Evolutionary conservation across 106 monocot species (phyloP).

Genomic region (Ottelia alismoides): DNA sequence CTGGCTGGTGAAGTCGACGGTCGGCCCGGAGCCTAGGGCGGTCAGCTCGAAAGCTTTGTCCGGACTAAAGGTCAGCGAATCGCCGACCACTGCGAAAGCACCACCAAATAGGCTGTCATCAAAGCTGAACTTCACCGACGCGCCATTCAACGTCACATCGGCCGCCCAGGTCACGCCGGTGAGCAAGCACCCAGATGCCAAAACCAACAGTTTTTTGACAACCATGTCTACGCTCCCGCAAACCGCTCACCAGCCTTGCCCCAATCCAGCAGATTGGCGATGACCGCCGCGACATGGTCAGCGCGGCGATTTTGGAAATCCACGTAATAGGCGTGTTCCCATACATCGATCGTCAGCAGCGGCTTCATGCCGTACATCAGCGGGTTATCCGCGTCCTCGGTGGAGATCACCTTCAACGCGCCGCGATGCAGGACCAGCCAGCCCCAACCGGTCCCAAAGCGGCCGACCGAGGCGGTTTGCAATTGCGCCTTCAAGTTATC

Average conservation of each 20-base stretch:
- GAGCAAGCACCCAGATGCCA: too few species aligned
- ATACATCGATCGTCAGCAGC: not conserved
- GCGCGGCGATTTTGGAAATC: not conserved
- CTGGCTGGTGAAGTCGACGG: too few species aligned
- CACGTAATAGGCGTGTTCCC: not conserved
- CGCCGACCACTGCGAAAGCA: too few species aligned
- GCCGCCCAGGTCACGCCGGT: too few species aligned
- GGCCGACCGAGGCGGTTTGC: not conserved
- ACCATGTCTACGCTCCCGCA: too few species aligned
- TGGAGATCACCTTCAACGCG: not conserved
- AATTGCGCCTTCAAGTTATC: not conserved
- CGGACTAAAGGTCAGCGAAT: too few species aligned
- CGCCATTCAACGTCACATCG: too few species aligned
- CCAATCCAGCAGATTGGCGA: not conserved
- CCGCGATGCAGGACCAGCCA: not conserved
- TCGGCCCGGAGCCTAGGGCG: too few species aligned
- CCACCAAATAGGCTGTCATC: too few species aligned
- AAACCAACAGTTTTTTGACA: too few species aligned
- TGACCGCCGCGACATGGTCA: not conserved
- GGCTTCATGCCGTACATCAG: not conserved
- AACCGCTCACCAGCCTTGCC: not conserved
- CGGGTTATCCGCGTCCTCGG: not conserved
- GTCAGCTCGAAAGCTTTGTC: too few species aligned
- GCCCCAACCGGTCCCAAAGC: not conserved
- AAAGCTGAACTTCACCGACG: too few species aligned